Base-by-base conservation (phyloP, 2,329 filamentous ascomycete genomes). In the Cladophialophora psammophila region DNA sequence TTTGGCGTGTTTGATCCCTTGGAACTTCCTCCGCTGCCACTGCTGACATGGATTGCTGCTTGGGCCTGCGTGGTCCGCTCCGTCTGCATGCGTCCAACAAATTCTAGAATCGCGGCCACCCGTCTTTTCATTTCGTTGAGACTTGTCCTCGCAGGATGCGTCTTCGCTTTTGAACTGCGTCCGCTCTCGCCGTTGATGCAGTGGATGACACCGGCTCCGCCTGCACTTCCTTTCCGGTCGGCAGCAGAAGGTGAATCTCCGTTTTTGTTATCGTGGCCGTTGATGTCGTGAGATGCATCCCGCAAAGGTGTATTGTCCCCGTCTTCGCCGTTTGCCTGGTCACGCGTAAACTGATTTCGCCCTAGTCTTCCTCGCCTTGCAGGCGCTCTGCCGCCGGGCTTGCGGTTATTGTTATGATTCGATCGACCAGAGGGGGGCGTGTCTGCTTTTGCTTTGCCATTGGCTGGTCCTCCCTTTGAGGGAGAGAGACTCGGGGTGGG, bases 71-170 rank as follows among this genome's bases (percentile, higher is more conserved):
- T 87, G 88, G 1, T 92, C 93, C 96, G 86, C 75, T 97, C 94
- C 6, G 96, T 85, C 77, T 97, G 93, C 65, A 93, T 94, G 71
- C 92, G 88, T 3, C 91, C 90, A 70, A 97, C 97, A 75, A 94
- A 97, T 72, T 95, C 93, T 66, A 96, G 85, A 76, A 97, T 96
- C 20, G 87, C 91, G 3, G 91, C 87, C 5, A 94, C 92, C 9
- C 93, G 90, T 71, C 91, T 88, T 79, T 91, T 92, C 88, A 96
- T 93, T 75, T 97, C 93, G 67, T 90, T 90, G 89, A 96, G 91
- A 34, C 89, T 94, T 65, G 93, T 87, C 72, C 84, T 82, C 61
- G 86, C 82, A 12, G 84, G 78, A 69, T 86, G 82, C 59, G 84
- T 83, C 68, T 83, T 84, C 3, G 82, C 78, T 77, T 91, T 93